Base-by-base conservation (phyloP, 768 basidiomycete genomes). In the Auriscalpium vulgare region DNA sequence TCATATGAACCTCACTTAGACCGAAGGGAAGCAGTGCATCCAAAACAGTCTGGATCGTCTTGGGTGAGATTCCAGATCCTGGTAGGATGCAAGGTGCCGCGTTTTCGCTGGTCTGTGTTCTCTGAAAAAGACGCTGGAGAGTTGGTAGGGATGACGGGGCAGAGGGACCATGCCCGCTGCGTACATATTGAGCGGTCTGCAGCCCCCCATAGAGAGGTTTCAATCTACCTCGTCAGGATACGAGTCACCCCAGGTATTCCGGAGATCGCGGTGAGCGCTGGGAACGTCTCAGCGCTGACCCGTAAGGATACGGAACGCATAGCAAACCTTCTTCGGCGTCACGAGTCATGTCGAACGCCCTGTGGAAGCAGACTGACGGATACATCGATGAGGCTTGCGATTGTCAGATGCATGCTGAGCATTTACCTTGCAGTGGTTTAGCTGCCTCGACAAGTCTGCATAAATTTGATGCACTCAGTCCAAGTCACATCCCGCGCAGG, bases 261-360 rank as follows among this genome's bases (percentile, higher is more conserved):
- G 47, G 73, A 73, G n/a, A 87, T 71, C 48, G 79, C 75, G 21
- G 67, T 67, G 44, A 68, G 62, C 8, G 71, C 69, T 70, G 59
- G 8, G 10, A 0, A 37, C 3, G 57, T 50, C 36, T 50, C 52
- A 59, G 38, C 19, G 11, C 19, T n/a, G 43, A 16, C 53, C 7
- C 46, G 4, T 48, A 23, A 10, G 8, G 29, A 10, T 21, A 37
- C 16, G 34, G 45, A 23, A 47, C 17, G 21, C 21, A 21, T 19
- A 7, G 62, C 65, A 40, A 60, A 83, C 87, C 85, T 69, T 78
- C 72, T 44, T 74, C 68, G 3, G 78, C 64, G 61, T 85, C 75
- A 50, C 67, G 67, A 13, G 81, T 78, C 85, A 91, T 82, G 62
- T 91, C 89, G 59, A 90, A 84, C 35, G 88, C 88, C 54, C 88